These are phyloP conservation scores for Candida krabiensis DNA, from an alignment of 805 yeast species.

Conservation along the genomic window DNA sequence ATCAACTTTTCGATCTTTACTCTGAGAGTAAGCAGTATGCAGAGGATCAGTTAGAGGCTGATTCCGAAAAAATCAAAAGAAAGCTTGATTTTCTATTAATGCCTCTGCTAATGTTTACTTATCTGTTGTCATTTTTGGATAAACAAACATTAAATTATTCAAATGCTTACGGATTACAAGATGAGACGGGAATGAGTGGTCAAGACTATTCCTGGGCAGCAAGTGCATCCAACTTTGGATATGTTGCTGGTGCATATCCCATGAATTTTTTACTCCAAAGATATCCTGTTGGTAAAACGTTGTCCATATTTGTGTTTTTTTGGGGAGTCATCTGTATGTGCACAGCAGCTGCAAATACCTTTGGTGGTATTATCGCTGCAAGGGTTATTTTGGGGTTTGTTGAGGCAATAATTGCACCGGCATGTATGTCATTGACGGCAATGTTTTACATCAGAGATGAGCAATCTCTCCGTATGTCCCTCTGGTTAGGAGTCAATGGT, in stretches of 20 bases:
- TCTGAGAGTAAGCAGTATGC: slow-evolving; percentile 4
- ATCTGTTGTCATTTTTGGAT: slow-evolving; percentile 52
- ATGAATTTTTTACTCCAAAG: slow-evolving; percentile 45
- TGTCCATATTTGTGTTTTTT: slow-evolving; percentile 35
- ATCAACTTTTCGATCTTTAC: slow-evolving; percentile 6
- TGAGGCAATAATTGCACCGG: slow-evolving; percentile 37
- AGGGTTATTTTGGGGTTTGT: slow-evolving; percentile 36
- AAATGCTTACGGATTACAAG: slow-evolving; percentile 38
- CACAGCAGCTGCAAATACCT: slow-evolving; percentile 43
- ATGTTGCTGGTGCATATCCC: slow-evolving; percentile 46
- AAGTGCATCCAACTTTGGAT: slow-evolving; percentile 40
- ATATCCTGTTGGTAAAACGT: slow-evolving; percentile 43
- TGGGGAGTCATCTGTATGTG: slow-evolving; percentile 53
- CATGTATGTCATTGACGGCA: slow-evolving; percentile 31
- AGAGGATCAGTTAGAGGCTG: slow-evolving; percentile 4
- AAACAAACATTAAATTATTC: slow-evolving; percentile 53
- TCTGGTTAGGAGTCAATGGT: slow-evolving; percentile 47
- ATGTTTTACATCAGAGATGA: slow-evolving; percentile 33
- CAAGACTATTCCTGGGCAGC: slow-evolving; percentile 42
- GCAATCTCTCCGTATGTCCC: slow-evolving; percentile 33
- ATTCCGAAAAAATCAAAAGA: slow-evolving; percentile 3
- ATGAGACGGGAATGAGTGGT: slow-evolving; percentile 38
- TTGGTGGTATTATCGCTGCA: slow-evolving; percentile 33
- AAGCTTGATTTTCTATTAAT: slow-evolving; percentile 50
- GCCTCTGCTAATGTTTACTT: slow-evolving; percentile 48